Evolutionary conservation across 371 early-diverging fungal genomes (phyloP), one percentile per base, ranked within the genome.

Genomic region (Mucor lusitanicus): DNA sequence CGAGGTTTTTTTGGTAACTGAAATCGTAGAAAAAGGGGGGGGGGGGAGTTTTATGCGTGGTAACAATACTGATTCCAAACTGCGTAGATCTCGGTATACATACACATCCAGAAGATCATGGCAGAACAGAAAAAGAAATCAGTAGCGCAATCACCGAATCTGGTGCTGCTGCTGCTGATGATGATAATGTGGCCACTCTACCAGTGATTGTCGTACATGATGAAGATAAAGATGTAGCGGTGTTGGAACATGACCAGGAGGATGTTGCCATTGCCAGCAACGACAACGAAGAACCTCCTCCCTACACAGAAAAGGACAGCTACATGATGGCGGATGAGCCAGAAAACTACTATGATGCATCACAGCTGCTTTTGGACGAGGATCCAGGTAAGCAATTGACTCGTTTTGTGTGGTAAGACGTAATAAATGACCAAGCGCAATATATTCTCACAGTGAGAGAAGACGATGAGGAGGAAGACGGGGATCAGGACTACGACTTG

Each of bases 171-270:
- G 42, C n/a, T 42, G 42, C 17, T 42, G 42, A 3, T 42, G 42
- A 42, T 42, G 17, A 42, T 42, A 42, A 42, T 42, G 15, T 42
- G n/a, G 44, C 44, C 44, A 21, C 25, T 25, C n/a, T 48, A 48
- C 62, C 39, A 27, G 63, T 12, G 17, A 63, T 53, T 53, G 53
- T 63, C 15, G 56, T 55, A 42, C 64, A 63, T n/a, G 40, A 37
- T 39, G 54, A 53, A 54, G 35, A 61, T 23, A 50, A 28, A 12
- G 55, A 63, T 27, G 53, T 28, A 35, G 27, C 54, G 27, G 37
- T 37, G 35, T 33, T 58, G 19, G 37, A 58, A 37, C 33, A 58
- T 21, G 37, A 58, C 37, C 53, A 27, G 28, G 17, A 44, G 9
- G 44, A 8, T 44, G 17, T 44, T 44, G 17, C 44, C 37, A 35